Evolutionary conservation across 1,139 yeast genomes (phyloP).

Genomic region (Candida dubliniensis): DNA sequence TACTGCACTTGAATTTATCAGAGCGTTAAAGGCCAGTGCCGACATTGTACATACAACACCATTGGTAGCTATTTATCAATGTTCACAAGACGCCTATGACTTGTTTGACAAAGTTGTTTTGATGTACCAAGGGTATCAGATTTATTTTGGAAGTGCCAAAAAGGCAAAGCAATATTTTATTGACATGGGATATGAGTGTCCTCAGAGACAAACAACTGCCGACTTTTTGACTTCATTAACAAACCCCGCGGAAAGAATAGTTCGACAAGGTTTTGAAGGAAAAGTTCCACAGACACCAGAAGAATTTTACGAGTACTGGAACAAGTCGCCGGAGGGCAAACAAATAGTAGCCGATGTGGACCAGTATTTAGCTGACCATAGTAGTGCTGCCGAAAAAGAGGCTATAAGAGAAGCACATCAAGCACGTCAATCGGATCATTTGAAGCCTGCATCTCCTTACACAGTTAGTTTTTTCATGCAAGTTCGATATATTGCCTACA

Average conservation of each 20-base stretch:
- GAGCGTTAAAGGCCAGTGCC: conserved; percentile 66
- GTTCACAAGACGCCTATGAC: conserved; percentile 73
- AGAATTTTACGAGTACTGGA: conserved; percentile 27
- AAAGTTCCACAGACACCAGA: conserved; percentile 25
- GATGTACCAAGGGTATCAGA: conserved; percentile 76
- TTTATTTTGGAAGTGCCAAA: conserved; percentile 64
- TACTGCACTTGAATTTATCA: conserved; percentile 67
- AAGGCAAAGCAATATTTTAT: conserved; percentile 53
- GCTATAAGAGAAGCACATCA: conserved; percentile 45
- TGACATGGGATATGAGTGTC: conserved; percentile 69
- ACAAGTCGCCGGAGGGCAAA: conserved; percentile 19
- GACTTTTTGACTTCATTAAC: conserved; percentile 78
- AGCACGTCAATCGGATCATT: conserved; percentile 57
- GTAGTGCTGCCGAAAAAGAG: conserved; percentile 11
- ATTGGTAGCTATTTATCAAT: conserved; percentile 78
- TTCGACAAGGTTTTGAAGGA: conserved; percentile 45
- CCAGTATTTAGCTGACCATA: conserved; percentile 13
- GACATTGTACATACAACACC: conserved; percentile 58
- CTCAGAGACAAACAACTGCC: conserved; percentile 77
- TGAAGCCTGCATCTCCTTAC: conserved; percentile 59
- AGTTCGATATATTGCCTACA: conserved; percentile 53
- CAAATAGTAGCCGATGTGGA: conserved; percentile 20
- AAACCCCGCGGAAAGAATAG: conserved; percentile 62
- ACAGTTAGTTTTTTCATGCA: conserved; percentile 68
- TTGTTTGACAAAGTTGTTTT: conserved; percentile 74